A percentile compares a stretch with the other conserved stretches of the same genome.
phyloP scores from a whole-genome alignment of 1,139 yeast species.

The Hyphopichia fennica region DNA sequence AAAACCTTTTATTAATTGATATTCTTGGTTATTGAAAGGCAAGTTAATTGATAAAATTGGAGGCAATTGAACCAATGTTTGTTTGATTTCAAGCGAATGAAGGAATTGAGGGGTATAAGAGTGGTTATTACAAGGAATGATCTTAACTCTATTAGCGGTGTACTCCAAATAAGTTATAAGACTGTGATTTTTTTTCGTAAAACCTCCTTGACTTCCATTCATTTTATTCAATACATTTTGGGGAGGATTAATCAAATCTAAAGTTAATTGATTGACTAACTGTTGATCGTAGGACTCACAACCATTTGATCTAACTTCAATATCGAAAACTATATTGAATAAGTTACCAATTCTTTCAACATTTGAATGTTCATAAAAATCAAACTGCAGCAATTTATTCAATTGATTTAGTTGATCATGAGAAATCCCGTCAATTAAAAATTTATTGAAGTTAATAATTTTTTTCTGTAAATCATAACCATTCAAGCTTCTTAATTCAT shows the following conservation, averaged over 20 bases:
- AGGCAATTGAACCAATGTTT: constrained; percentile 51
- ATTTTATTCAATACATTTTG: constrained; percentile 22
- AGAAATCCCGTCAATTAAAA: constrained; percentile 51
- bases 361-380: constrained; percentile 9
- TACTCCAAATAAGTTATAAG: constrained; percentile 54
- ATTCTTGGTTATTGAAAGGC: constrained; percentile 53
- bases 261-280: constrained; percentile 28
- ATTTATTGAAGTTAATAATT: constrained; percentile 59
- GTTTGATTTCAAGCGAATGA: constrained; percentile 55
- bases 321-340: constrained; percentile 44
- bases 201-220: constrained; percentile 17
- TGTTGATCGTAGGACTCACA: constrained; percentile 36
- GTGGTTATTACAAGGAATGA: constrained; percentile 44
- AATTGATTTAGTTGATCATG: constrained; percentile 45
- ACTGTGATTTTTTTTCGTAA: constrained; percentile 14
- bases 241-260: constrained; percentile 40
- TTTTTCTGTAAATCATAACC: constrained; percentile 37
- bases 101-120: constrained; percentile 10
- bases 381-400: constrained; percentile 23
- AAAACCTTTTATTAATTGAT: constrained; percentile 28
- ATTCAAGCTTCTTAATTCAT: constrained; percentile 39
- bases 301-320: constrained; percentile 36
- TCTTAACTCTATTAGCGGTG: constrained; percentile 54
- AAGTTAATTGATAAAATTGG: constrained; percentile 65
- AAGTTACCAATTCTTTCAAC: constrained; percentile 29